These are phyloP conservation scores for Penicillium chermesinum DNA, from an alignment of 495 filamentous ascomycete species.

Conservation along the genomic window DNA sequence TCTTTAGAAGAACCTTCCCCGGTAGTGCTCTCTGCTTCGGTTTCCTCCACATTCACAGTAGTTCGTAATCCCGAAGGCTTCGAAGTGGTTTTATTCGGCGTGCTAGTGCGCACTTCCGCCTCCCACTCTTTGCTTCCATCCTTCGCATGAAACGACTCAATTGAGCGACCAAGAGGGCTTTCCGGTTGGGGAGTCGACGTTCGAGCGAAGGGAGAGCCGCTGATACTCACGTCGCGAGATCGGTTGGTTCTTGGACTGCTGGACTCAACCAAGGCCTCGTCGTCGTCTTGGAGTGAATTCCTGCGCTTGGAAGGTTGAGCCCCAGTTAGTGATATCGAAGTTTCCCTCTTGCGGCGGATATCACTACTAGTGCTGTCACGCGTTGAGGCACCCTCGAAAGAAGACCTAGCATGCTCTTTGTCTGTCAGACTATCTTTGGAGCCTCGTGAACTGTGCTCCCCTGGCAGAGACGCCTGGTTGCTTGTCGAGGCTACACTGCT, in stretches of 20 bases:
- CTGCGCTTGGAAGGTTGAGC: slow-evolving; percentile 16
- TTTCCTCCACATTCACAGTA: slow-evolving; percentile 22
- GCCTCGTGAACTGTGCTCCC: slow-evolving; percentile 11
- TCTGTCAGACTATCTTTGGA: slow-evolving; percentile 8
- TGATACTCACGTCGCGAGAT: slow-evolving; percentile 38
- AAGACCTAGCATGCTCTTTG: neutral
- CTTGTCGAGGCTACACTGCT: slow-evolving; percentile 23
- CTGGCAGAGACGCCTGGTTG: slow-evolving; percentile 12
- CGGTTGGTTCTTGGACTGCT: slow-evolving; percentile 21
- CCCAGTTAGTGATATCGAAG: slow-evolving; percentile 19
- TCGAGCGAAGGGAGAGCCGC: slow-evolving; percentile 40
- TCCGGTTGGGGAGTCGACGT: slow-evolving; percentile 26
- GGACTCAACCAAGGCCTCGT: slow-evolving; percentile 7
- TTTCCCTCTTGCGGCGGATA: slow-evolving; percentile 17
- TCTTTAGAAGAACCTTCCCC: slow-evolving; percentile 12
- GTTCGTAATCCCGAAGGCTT: slow-evolving; percentile 33
- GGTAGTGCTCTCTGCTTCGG: slow-evolving; percentile 11
- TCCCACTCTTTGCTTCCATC: slow-evolving; percentile 28
- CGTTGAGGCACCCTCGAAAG: slow-evolving; percentile 7
- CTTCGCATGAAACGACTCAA: slow-evolving; percentile 25
- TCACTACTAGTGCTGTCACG: slow-evolving; percentile 6
- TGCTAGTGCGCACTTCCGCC: slow-evolving; percentile 14
- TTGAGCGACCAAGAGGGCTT: slow-evolving; percentile 31
- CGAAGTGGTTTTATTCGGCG: slow-evolving; percentile 9
- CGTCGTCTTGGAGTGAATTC: slow-evolving; percentile 14